phyloP scores from a whole-genome alignment of 2,329 filamentous ascomycete species.

The Phialophora tarda region DNA sequence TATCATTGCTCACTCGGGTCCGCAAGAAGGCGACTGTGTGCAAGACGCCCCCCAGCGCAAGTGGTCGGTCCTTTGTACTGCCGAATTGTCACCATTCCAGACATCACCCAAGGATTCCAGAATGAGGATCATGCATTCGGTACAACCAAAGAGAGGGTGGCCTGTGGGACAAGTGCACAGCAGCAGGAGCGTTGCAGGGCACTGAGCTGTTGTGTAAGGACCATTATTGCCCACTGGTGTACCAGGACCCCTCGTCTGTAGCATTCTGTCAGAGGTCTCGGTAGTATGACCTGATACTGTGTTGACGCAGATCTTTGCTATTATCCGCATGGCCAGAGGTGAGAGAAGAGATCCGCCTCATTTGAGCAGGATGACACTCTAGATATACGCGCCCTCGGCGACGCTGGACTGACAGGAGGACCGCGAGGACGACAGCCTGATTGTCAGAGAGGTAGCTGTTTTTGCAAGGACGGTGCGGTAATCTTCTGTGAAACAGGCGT shows the following conservation, averaged over 20 bases:
- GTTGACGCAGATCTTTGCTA: neutral
- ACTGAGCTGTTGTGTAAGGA: neutral
- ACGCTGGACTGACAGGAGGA: neutral
- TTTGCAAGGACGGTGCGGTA: neutral
- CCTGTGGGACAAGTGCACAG: neutral
- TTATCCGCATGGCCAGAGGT: neutral
- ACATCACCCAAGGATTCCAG: neutral
- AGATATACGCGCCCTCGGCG: neutral
- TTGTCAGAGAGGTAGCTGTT: neutral
- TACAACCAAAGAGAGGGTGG: neutral
- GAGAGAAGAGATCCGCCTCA: constrained; percentile 3
- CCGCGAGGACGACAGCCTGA: neutral
- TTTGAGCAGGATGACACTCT: constrained; percentile 3
- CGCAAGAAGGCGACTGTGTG: neutral
- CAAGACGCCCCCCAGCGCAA: neutral
- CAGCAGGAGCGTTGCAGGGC: neutral
- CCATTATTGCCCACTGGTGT: neutral
- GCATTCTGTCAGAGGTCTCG: neutral
- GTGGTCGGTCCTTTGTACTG: neutral
- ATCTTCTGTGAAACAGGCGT: neutral
- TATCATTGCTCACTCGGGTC: neutral
- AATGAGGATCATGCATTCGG: neutral
- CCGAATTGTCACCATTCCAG: neutral
- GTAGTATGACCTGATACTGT: neutral
- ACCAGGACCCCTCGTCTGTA: neutral